phyloP scores from a whole-genome alignment of 78 protist species.

The Trichosphaerium sp. region DNA sequence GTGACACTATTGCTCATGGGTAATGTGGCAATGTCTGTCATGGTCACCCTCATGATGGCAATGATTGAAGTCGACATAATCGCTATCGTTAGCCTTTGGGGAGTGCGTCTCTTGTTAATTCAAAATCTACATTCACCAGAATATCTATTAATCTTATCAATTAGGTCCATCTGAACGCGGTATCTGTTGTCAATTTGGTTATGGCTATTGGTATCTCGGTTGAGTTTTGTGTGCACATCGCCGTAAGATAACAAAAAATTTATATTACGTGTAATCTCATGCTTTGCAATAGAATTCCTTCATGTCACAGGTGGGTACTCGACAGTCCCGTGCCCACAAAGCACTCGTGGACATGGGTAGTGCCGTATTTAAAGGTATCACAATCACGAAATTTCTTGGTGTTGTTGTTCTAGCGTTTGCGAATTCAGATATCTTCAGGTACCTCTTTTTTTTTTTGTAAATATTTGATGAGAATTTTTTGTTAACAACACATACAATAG shows the following conservation, averaged over 20 bases:
- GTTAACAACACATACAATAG: constrained; percentile 11
- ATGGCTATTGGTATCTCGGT: constrained; percentile 65
- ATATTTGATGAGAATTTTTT: background rate
- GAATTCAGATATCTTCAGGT: background rate
- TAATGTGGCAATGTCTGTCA: constrained; percentile 7
- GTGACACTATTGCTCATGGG: constrained; percentile 21
- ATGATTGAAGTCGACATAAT: constrained; percentile 39
- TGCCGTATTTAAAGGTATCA: constrained; percentile 45
- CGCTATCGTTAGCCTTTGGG: constrained; percentile 54
- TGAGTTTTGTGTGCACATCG: constrained; percentile 68
- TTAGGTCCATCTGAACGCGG: constrained; percentile 47
- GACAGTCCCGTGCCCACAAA: constrained; percentile 16
- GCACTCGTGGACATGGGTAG: constrained; percentile 53
- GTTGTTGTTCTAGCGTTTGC: constrained; percentile 54
- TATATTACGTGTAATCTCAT: too few relatives aligned
- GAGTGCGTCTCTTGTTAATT: too few relatives aligned
- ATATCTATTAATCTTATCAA: too few relatives aligned
- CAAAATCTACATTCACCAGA: too few relatives aligned
- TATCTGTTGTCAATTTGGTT: constrained; percentile 58
- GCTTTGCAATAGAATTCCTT: too few relatives aligned
- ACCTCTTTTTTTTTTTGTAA: background rate
- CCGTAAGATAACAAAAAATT: constrained; percentile 7
- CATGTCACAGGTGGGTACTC: background rate
- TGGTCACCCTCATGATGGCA: constrained; percentile 25
- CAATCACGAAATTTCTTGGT: constrained; percentile 57